Percentiles rank a stretch among this genome's conserved stretches.
Evolutionary conservation across 192 early-diverging fungal genomes (phyloP).

Genomic region (Coemansia sp.): DNA sequence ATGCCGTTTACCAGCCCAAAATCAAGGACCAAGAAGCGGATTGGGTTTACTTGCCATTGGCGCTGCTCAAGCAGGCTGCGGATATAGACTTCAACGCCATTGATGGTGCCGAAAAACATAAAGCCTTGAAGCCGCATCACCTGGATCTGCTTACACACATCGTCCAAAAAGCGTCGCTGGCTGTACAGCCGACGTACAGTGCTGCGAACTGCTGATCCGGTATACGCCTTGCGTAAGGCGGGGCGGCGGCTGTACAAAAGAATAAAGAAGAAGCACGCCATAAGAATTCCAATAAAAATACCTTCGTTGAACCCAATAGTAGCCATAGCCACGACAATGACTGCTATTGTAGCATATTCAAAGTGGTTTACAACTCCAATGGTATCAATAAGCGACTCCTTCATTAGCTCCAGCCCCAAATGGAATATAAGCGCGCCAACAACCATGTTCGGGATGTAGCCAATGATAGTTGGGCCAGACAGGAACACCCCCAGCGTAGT

Average conservation of each 20-base stretch:
- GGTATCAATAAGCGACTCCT: slow-evolving; percentile 88
- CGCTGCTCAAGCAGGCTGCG: slow-evolving; percentile 62
- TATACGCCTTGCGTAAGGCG: slow-evolving; percentile 65
- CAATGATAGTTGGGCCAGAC: slow-evolving; percentile 80
- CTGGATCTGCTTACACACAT: slow-evolving; percentile 82
- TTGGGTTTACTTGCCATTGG: slow-evolving; percentile 66
- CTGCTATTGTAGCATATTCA: slow-evolving; percentile 87
- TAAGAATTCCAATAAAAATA: slow-evolving; percentile 86
- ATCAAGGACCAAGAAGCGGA: slow-evolving; percentile 88
- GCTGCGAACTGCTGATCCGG: slow-evolving; percentile 68
- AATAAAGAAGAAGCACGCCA: slow-evolving; percentile 96
- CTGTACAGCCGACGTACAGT: slow-evolving; percentile 86
- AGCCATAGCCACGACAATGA: slow-evolving; percentile 87
- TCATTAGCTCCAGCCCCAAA: slow-evolving; percentile 88
- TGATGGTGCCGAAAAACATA: slow-evolving; percentile 96
- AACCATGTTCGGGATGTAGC: slow-evolving; percentile 91
- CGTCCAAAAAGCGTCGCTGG: slow-evolving; percentile 81
- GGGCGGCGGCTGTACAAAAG: slow-evolving; percentile 66
- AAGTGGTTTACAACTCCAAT: slow-evolving; percentile 76
- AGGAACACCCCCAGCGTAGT: slow-evolving; percentile 77
- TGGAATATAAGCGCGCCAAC: slow-evolving; percentile 96
- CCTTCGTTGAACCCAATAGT: slow-evolving; percentile 95
- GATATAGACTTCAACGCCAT: slow-evolving; percentile 73
- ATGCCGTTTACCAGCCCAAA: slow-evolving; percentile 81
- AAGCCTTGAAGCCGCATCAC: slow-evolving; percentile 90